Evolutionary conservation across 73 alveolate species (phyloP), one percentile per base, ranked within the genome.

Genomic region (Symbiodinium natans): DNA sequence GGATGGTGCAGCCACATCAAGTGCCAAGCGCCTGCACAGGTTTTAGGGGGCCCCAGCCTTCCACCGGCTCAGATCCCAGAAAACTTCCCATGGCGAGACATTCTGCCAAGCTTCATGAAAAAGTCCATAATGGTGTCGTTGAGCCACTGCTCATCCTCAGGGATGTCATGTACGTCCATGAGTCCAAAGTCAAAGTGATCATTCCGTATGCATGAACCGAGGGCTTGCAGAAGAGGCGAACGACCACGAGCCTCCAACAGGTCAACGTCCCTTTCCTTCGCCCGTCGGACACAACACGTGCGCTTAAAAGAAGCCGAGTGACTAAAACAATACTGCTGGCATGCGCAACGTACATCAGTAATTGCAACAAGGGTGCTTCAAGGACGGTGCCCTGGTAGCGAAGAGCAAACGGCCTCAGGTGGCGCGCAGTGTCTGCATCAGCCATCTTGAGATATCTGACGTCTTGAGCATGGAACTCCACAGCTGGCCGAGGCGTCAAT

Each of bases 81-180:
- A 11, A 29, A 21, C 27, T 52, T 29, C n/a, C n/a, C n/a, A n/a
- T n/a, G n/a, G n/a, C n/a, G n/a, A n/a, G n/a, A n/a, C n/a, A n/a
- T 5, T 68, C 82, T 10, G 15, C 82, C 36, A 15, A 54, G 93
- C 40, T 13, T 10, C 95, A 88, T 6, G 86, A 88, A 88, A 56
- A 88, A 88, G 36, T 88, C 95, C 95, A 88, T 88, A 85, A 88
- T 88, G 95, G 95, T 88, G 73, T 88, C 95, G 71, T 88, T 88
- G 42, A 88, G 71, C 95, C 95, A 88, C 36, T 88, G 95, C 71
- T 88, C 95, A 41, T 88, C 95, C 93, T 86, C 54, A 38, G 31
- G 21, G 29, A 31, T 1, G n/a, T n/a, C n/a, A n/a, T n/a, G n/a
- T n/a, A 48, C 63, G 8, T 8, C 23, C 8, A 48, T 8, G 23